Evolutionary conservation across 495 filamentous ascomycete species (phyloP).

Genomic region (Aspergillus conjunctus): DNA sequence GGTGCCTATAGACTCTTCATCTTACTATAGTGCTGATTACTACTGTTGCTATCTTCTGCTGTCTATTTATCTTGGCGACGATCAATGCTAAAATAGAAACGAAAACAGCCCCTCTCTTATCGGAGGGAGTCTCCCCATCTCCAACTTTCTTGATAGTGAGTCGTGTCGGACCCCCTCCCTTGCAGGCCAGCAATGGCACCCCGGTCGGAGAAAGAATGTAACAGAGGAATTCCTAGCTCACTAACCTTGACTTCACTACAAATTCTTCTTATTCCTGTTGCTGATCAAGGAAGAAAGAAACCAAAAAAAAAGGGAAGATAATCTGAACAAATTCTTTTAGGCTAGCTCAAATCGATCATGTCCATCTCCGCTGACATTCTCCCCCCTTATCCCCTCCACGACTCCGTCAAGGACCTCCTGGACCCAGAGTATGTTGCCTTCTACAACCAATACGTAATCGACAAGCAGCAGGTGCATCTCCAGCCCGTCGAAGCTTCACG

Average conservation of each 20-base stretch:
- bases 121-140: not conserved
- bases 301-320: too few relatives aligned
- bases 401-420: conserved; percentile 47
- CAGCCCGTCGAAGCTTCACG: conserved; percentile 57
- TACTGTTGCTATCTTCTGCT: not conserved
- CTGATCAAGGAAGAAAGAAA: too few relatives aligned
- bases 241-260: not conserved
- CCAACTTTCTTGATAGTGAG: not conserved
- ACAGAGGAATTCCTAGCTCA: not conserved
- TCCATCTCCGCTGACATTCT: conserved; percentile 32
- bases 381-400: conserved; percentile 59
- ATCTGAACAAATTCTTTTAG: not conserved
- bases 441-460: conserved; percentile 56
- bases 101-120: not conserved
- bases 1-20: too few relatives aligned
- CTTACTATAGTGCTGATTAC: too few relatives aligned
- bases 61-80: not conserved
- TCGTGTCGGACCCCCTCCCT: not conserved
- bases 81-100: not conserved
- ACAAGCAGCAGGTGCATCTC: conserved; percentile 53
- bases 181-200: not conserved
- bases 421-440: conserved; percentile 56
- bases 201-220: not conserved
- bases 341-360: conserved; percentile 28
- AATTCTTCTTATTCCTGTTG: not conserved